Base-by-base conservation (phyloP, 441 rosid species). In the Capsella rubella region DNA sequence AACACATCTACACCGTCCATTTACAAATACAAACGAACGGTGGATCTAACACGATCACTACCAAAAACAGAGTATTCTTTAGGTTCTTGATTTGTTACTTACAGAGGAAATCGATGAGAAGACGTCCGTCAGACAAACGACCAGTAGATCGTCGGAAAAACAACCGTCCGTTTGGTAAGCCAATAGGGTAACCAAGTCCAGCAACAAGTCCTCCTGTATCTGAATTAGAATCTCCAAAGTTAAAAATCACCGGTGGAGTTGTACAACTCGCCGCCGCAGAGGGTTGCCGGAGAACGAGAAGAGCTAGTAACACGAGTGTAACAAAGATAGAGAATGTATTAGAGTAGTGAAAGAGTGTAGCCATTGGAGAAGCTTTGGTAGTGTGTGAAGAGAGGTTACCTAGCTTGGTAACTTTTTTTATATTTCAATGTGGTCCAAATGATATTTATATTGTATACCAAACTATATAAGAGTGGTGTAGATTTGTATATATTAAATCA, bases 131-230 rank as follows among this genome's bases (percentile, higher is more conserved):
- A 14, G 85, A 89, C 67, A 88, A 75, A 45, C 97, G 77, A 34
- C 97, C 97, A 3, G 95, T 88, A 14, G 93, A 84, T 43, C 82
- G 75, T 46, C 76, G 80, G 71, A 89, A 91, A 78, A 82, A 91
- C 15, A 81, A 52, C 12, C 95, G 85, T 65, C 95, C 92, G 58
- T 91, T 79, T 10, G 95, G 97, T n/a, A 65, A 74, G 52, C 81
- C 83, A 54, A 89, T 81, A 1, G 87, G 83, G 76, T 86, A 85
- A 16, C 97, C 92, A 57, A 88, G 92, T 12, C 92, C 97, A 39
- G 91, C 89, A n/a, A 64, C 63, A 14, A 91, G 93, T 6, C 87
- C 92, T 9, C 97, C 97, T 7, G 97, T 88, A 82, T 91, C 95
- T 21, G 95, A 89, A 81, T 89, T 89, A 8, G 95, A 91, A 72